Evolutionary conservation across 129 eudicot species (phyloP).

Genomic region (Flaveria brownii): DNA sequence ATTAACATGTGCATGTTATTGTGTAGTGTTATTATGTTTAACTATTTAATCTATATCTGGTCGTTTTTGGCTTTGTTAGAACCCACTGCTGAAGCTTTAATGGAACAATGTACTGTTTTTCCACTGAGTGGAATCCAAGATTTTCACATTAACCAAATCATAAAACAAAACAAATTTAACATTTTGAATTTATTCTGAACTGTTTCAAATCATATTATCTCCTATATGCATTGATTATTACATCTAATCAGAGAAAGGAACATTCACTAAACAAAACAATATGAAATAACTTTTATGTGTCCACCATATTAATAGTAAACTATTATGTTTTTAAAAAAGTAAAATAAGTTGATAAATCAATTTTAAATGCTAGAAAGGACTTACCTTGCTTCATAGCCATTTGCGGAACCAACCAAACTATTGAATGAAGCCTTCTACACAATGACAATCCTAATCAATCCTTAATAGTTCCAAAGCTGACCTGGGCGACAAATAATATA

Average conservation of each 20-base stretch:
- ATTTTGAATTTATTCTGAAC: no score
- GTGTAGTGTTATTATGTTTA: neutral
- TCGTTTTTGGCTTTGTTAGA: neutral
- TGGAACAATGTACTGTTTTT: neutral
- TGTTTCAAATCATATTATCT: no score
- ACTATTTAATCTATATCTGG: neutral
- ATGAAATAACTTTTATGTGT: neutral
- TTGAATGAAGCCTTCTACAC: conserved; percentile 68
- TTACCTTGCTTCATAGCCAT: conserved; percentile 65
- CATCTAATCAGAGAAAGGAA: no score
- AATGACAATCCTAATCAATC: conserved; percentile 54
- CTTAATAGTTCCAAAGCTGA: conserved; percentile 77
- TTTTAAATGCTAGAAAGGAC: conserved; percentile 16
- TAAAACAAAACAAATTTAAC: neutral
- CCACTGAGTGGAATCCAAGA: neutral
- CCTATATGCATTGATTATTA: no score
- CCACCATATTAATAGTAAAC: neutral
- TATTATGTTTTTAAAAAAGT: neutral
- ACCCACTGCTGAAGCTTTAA: neutral
- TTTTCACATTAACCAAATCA: neutral
- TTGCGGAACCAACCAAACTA: conserved; percentile 72
- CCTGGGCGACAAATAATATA: conserved; percentile 58
- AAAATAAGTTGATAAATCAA: neutral
- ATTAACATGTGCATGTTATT: neutral
- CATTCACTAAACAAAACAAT: no score